Evolutionary conservation across 1,284 basidiomycete species (phyloP), one percentile per base, ranked within the genome.

Genomic region (Ganoderma sinense): DNA sequence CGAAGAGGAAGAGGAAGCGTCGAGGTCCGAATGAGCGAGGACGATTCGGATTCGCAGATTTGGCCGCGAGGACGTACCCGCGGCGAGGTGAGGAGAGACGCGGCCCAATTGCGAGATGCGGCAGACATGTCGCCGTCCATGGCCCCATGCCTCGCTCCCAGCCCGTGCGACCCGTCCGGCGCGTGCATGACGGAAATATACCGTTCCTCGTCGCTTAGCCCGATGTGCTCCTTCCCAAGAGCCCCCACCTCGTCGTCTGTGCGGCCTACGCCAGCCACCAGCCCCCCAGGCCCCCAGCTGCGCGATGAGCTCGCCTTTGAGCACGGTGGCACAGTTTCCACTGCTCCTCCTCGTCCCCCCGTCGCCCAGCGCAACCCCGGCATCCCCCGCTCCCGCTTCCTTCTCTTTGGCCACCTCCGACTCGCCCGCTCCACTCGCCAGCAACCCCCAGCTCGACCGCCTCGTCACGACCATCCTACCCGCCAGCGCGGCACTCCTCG

Each of bases 391-490:
- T 41, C 33, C 66, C 55, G 29, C 23, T 23, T 26, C 23, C 41
- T 26, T 43, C 48, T 51, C 64, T 43, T 45, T 33, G 45, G n/a
- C 55, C 51, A 43, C 16, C 33, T 56, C 65, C 39, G 43, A 59
- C 48, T 18, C 23, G 59, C 1, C 56, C 29, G 51, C 56, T 14
- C 48, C 65, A 5, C 56, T 67, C 23, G 51, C 65, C 64, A 33
- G 67, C 64, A 65, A 59, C 53, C 70, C 72, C 26, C 55, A 71
- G 48, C 70, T 75, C 51, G 55, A 63, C 45, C 61, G 75, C 61
- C 59, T 76, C 66, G 72, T 82, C 58, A 74, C 77, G 43, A 78
- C 79, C 13, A 63, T 81, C 63, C 69, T 82, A 41, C 84, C 84
- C 36, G 80, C 78, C 48, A 67, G 70, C 51, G 75, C 83, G 58